Percentiles rank a stretch among this genome's conserved stretches.
Conservation (phyloP, 2,329 filamentous ascomycete species). For the Arthrobotrys sinensis region DNA sequence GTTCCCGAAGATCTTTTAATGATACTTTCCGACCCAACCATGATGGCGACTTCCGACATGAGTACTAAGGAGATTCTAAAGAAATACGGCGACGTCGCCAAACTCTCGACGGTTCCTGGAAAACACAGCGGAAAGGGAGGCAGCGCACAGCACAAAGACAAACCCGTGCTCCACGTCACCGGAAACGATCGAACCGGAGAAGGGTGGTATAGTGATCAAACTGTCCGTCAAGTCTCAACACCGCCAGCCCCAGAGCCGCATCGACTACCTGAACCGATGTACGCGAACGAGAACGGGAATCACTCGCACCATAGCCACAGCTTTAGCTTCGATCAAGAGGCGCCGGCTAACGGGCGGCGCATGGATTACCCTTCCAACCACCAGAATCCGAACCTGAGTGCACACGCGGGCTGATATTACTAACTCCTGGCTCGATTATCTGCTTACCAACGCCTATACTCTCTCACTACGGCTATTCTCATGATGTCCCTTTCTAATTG, state of each 20-base stretch:
- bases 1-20: conserved; percentile 92
- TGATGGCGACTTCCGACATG: conserved; percentile 87
- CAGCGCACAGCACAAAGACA: conserved; percentile 72
- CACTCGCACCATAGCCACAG: conserved; percentile 59
- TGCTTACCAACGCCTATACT: neutral
- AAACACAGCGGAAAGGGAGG: conserved; percentile 70
- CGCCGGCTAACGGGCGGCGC: conserved; percentile 41
- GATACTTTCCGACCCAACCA: conserved; percentile 83
- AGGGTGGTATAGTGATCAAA: conserved; percentile 85
- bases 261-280: conserved; percentile 69
- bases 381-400: conserved; percentile 52
- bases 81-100: conserved; percentile 87
- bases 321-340: conserved; percentile 56
- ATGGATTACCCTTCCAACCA: conserved; percentile 52
- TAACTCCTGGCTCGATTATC: neutral
- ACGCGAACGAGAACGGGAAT: conserved; percentile 51
- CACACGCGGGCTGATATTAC: conserved; percentile 34
- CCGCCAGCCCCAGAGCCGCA: conserved; percentile 70
- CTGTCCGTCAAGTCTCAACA: conserved; percentile 81
- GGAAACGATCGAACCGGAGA: conserved; percentile 83
- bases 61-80: conserved; percentile 98
- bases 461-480: conserved; percentile 29
- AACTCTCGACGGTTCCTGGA: conserved; percentile 72
- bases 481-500: conserved; percentile 28
- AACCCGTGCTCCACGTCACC: conserved; percentile 76